Evolutionary conservation across 192 early-diverging fungal species (phyloP).

Genomic region (Phycomyces blakesleeanus): DNA sequence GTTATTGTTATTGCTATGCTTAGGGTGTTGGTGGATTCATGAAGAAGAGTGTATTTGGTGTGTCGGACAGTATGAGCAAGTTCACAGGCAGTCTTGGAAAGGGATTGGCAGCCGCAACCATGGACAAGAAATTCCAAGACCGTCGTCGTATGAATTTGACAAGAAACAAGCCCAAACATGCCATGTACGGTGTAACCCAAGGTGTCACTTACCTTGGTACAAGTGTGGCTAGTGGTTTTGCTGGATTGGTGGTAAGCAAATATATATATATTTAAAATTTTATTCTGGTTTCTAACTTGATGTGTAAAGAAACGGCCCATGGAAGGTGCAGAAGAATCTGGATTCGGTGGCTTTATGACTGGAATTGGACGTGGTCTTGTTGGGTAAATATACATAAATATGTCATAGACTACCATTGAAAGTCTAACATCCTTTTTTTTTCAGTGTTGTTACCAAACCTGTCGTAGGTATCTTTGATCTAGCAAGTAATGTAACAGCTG

Average conservation of each 20-base stretch:
- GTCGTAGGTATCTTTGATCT: conserved; percentile 84
- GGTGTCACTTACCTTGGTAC: conserved; percentile 72
- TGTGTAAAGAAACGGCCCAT: conserved; percentile 55
- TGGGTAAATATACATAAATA: conserved; percentile 32
- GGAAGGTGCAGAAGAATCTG: conserved; percentile 73
- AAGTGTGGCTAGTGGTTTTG: conserved; percentile 72
- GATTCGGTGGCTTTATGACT: conserved; percentile 78
- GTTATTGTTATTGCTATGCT: not conserved
- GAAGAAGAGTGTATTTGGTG: conserved; percentile 85
- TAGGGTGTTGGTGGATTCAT: conserved; percentile 61
- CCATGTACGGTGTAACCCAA: conserved; percentile 77
- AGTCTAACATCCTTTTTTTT: not conserved
- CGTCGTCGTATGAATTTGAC: conserved; percentile 61
- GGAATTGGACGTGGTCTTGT: conserved; percentile 83
- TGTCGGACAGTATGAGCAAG: conserved; percentile 82
- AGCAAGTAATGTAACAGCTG: conserved; percentile 78
- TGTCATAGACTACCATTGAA: not conserved
- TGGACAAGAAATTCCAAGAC: conserved; percentile 82
- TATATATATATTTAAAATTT: not conserved
- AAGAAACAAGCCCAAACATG: conserved; percentile 79
- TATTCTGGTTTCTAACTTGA: no score
- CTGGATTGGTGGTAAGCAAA: conserved; percentile 62
- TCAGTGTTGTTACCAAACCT: conserved; percentile 77
- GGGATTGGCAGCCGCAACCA: conserved; percentile 78
- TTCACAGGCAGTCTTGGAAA: conserved; percentile 86